Conservation (phyloP, 164 flowering plant species). For the Magnolia sinica region DNA sequence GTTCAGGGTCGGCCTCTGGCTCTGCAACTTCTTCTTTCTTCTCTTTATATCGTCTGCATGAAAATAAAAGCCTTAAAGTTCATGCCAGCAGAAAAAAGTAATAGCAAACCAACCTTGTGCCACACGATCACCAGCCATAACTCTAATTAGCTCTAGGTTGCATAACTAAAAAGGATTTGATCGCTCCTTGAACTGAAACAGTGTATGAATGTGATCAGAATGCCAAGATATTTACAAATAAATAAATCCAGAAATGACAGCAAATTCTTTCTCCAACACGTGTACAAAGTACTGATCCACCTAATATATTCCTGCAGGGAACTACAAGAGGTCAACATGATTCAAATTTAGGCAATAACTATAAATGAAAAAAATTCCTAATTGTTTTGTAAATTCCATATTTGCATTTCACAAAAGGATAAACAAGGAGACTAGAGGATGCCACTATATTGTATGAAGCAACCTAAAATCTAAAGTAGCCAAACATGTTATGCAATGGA, state of each 20-base stretch:
- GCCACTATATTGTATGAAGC: too few relatives aligned
- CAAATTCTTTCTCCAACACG: constrained; percentile 33
- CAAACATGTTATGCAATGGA: too few relatives aligned
- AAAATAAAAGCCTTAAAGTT: constrained; percentile 14
- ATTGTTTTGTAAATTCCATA: not conserved
- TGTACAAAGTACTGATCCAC: constrained; percentile 36
- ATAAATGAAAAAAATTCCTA: not conserved
- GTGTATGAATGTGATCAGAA: not conserved
- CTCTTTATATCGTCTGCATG: constrained; percentile 73
- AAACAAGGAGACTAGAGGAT: not conserved
- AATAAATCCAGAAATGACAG: constrained; percentile 20
- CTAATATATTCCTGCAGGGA: constrained; percentile 49
- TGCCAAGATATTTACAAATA: not conserved
- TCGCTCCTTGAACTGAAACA: not conserved
- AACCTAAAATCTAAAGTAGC: not conserved
- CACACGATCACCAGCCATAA: not conserved
- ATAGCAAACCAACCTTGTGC: not conserved
- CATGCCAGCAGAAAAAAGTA: not conserved
- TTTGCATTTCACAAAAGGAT: too few relatives aligned
- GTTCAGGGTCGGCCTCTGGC: constrained; percentile 93
- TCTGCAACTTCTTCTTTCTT: constrained; percentile 71
- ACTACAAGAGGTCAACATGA: constrained; percentile 46
- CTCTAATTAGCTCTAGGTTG: not conserved
- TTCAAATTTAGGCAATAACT: constrained; percentile 1
- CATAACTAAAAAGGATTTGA: not conserved